A percentile compares a stretch with the other conserved stretches of the same genome.
Evolutionary conservation across 2,329 filamentous ascomycete species (phyloP).

Genomic region (Graphiopsis chlorocephala): DNA sequence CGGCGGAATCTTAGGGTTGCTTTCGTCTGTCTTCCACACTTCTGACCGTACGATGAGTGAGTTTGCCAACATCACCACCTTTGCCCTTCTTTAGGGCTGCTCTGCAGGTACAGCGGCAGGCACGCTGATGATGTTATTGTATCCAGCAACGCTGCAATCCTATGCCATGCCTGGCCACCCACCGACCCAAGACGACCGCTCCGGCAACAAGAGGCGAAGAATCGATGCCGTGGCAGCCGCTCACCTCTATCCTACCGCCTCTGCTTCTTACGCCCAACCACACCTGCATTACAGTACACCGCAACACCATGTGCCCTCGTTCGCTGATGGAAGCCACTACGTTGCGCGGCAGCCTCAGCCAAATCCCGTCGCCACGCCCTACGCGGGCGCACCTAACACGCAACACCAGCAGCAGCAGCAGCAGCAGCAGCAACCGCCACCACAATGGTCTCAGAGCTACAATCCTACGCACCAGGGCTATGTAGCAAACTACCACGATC

Average conservation of each 20-base stretch:
- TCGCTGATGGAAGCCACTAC: constrained; percentile 8
- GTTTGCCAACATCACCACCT: constrained; percentile 4
- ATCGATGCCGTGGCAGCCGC: constrained; percentile 7
- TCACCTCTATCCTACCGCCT: constrained; percentile 6
- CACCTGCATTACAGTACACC: constrained; percentile 4
- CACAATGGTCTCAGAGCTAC: constrained; percentile 4
- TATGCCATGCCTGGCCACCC: constrained; percentile 11
- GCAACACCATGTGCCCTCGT: constrained; percentile 6
- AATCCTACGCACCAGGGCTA: neutral
- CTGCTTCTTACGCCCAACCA: neutral
- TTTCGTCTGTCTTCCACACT: constrained; percentile 1
- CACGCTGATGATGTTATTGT: constrained; percentile 8
- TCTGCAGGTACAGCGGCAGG: constrained; percentile 4
- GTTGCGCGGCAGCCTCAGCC: constrained; percentile 6
- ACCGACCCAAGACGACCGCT: constrained; percentile 6
- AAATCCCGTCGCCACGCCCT: neutral
- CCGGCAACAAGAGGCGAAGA: constrained; percentile 12
- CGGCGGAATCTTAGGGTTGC: neutral
- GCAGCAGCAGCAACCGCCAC: neutral
- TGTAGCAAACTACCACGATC: constrained; percentile 6
- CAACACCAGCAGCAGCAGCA: neutral
- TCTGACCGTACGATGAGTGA: constrained; percentile 1
- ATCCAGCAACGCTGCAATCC: constrained; percentile 9
- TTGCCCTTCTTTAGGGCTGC: constrained; percentile 7
- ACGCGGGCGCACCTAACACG: constrained; percentile 1